Conservation (phyloP, 352 stramenopile species). For the Phytopythium litorale region DNA sequence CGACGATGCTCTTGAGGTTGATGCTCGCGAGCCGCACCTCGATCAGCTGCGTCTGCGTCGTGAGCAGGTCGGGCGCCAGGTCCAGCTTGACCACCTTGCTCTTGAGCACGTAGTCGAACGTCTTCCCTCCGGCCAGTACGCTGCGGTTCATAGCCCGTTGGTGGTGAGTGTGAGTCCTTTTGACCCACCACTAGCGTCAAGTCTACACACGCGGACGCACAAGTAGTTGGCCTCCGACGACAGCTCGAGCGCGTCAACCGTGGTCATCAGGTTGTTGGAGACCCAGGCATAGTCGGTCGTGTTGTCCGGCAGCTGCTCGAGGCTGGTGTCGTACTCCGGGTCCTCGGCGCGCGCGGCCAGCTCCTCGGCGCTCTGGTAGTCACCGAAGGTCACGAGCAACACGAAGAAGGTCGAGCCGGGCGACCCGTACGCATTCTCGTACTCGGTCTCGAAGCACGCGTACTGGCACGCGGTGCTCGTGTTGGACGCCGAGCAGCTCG, state of each 20-base stretch:
- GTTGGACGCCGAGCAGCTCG: slow-evolving; percentile 12
- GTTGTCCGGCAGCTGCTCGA: slow-evolving; percentile 17
- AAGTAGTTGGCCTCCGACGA: slow-evolving; percentile 2
- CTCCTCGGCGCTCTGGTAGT: slow-evolving; percentile 24
- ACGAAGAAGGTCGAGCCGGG: slow-evolving; percentile 11
- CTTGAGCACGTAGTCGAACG: slow-evolving; percentile 15
- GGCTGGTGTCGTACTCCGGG: slow-evolving; percentile 7
- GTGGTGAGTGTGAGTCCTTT: too few species aligned
- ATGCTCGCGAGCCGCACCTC: slow-evolving; percentile 16
- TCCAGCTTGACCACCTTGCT: slow-evolving; percentile 19
- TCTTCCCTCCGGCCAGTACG: slow-evolving; percentile 12
- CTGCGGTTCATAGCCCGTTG: too few species aligned
- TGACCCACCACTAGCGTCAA: too few species aligned
- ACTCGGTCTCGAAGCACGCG: slow-evolving; percentile 15
- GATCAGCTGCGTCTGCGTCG: slow-evolving; percentile 14
- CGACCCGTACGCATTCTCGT: slow-evolving; percentile 5
- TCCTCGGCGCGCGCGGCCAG: slow-evolving; percentile 13
- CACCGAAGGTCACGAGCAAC: slow-evolving; percentile 24
- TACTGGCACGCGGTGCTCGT: slow-evolving; percentile 11
- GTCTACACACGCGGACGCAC: neutral
- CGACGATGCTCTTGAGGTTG: slow-evolving; percentile 15
- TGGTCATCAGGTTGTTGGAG: slow-evolving; percentile 21
- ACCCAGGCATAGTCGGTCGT: slow-evolving; percentile 19
- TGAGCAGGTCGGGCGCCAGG: slow-evolving; percentile 15
- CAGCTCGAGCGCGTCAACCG: slow-evolving; percentile 15